Evolutionary conservation across 345 rosid species (phyloP).

Genomic region (Hevea brasiliensis): DNA sequence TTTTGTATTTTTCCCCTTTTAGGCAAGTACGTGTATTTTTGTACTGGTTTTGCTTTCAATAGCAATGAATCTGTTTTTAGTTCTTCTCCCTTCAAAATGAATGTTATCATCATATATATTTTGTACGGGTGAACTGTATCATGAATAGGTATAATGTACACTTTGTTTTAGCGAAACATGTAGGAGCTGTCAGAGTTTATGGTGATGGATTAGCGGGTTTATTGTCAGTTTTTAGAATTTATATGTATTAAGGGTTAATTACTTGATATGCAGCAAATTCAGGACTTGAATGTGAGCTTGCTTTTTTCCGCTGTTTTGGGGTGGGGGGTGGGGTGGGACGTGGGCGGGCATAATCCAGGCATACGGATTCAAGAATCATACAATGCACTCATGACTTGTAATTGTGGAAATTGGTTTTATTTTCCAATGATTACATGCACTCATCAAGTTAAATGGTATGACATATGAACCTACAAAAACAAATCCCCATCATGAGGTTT

Average conservation of each 20-base stretch:
- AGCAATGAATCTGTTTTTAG: background rate
- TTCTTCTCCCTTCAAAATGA: background rate
- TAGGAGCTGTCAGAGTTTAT: background rate
- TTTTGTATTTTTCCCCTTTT: background rate
- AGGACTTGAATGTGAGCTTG: background rate
- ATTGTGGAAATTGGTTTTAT: background rate
- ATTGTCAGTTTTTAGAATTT: background rate
- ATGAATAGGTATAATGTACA: background rate
- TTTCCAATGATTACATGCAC: background rate
- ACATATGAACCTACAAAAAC: background rate
- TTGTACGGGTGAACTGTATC: no score
- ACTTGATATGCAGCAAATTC: background rate
- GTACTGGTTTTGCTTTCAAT: background rate
- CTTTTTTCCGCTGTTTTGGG: no score
- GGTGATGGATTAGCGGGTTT: background rate
- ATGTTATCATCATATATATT: background rate
- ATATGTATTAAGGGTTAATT: background rate
- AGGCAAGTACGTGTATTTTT: background rate
- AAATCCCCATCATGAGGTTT: background rate
- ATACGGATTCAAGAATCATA: background rate
- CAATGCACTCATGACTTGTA: background rate
- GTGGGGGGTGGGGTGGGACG: no score
- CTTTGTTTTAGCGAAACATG: background rate
- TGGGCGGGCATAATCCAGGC: background rate
- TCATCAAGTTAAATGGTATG: background rate